phyloP scores from a whole-genome alignment of 371 early-diverging fungal species.

The Rhizoclosmatium hyalinum region DNA sequence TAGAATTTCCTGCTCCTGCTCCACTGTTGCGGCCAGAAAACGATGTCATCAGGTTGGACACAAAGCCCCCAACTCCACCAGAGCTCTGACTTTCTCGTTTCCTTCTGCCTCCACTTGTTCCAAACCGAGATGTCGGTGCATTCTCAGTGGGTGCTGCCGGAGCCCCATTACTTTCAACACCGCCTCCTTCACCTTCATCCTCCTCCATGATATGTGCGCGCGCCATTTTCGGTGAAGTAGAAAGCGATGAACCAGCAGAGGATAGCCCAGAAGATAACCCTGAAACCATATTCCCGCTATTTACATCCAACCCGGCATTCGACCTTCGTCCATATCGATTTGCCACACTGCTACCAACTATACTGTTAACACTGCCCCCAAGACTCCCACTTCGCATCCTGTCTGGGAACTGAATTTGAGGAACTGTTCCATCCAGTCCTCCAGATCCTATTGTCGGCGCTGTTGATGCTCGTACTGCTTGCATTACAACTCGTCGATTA shows the following conservation, averaged over 20 bases:
- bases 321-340: constrained; percentile 6
- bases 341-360: not conserved
- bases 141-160: too few relatives aligned
- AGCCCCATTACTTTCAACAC: not conserved
- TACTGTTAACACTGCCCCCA: not conserved
- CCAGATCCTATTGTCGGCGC: not conserved
- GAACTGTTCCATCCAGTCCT: not conserved
- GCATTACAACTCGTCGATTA: constrained; percentile 12
- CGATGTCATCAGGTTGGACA: constrained; percentile 13
- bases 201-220: constrained; percentile 1
- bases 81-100: not conserved
- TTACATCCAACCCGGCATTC: not conserved
- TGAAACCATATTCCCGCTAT: not conserved
- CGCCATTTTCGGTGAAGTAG: not conserved
- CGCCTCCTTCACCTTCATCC: not conserved
- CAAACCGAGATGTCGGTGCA: not conserved
- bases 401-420: not conserved
- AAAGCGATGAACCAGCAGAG: not conserved
- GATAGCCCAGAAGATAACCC: not conserved
- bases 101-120: not conserved
- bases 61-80: not conserved
- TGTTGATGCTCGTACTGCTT: not conserved
- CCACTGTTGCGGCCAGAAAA: constrained; percentile 5
- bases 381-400: not conserved
- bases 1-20: not conserved